phyloP scores from a whole-genome alignment of 2,329 filamentous ascomycete species.

The Zymoseptoria pseudotritici region DNA sequence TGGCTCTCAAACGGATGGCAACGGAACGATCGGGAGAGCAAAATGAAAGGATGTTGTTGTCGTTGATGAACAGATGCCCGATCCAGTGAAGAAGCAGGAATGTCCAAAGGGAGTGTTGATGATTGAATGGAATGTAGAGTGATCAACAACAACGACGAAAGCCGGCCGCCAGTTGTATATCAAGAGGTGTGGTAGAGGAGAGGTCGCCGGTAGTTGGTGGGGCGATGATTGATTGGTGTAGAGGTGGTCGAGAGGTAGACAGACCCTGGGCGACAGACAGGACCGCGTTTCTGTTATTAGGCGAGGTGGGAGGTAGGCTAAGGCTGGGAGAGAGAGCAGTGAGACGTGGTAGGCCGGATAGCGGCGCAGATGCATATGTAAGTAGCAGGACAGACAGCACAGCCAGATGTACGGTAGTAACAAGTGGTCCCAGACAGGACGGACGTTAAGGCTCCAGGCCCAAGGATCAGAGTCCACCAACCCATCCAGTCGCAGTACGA shows the following conservation, averaged over 20 bases:
- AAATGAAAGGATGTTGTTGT: constrained; percentile 5
- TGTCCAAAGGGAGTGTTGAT: constrained; percentile 6
- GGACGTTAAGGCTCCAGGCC: neutral
- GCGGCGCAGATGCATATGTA: constrained; percentile 11
- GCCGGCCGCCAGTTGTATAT: neutral
- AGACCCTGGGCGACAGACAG: constrained; percentile 11
- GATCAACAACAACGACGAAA: neutral
- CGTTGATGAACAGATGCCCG: constrained; percentile 1
- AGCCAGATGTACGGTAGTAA: neutral
- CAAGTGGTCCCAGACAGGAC: neutral
- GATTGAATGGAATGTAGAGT: neutral
- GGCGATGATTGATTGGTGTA: constrained; percentile 14
- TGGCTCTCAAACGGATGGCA: neutral
- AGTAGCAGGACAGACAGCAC: constrained; percentile 2
- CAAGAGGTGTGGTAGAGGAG: constrained; percentile 10
- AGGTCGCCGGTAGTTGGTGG: constrained; percentile 10
- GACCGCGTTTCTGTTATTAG: constrained; percentile 3
- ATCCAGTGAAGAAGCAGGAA: neutral
- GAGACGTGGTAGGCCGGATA: constrained; percentile 9
- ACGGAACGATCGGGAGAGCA: neutral
- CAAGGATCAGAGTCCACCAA: neutral
- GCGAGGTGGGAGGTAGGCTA: neutral
- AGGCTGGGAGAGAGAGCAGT: neutral
- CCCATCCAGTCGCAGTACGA: neutral
- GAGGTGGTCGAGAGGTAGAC: constrained; percentile 1